A percentile compares a stretch with the other conserved stretches of the same genome.
These are phyloP conservation scores for Hondaea fermentalgiana DNA, from an alignment of 108 stramenopile genomes.

Conservation along the genomic window DNA sequence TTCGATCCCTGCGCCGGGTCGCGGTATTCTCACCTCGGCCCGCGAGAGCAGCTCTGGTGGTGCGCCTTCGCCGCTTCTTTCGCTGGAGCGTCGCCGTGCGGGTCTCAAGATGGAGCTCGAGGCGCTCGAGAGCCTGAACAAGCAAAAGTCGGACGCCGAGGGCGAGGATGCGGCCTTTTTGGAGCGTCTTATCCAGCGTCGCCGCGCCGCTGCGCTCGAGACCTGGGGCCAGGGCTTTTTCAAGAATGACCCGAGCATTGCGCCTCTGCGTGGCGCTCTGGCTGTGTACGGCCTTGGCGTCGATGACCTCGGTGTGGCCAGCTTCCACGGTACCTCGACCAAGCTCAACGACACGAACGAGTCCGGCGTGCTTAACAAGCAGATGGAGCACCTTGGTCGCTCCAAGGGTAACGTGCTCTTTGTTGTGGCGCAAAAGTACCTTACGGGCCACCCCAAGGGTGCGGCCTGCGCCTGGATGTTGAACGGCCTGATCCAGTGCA, in stretches of 20 bases:
- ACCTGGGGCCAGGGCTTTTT: not conserved
- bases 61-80: not conserved
- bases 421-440: slow-evolving; percentile 24
- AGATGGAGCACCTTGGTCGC: slow-evolving; percentile 23
- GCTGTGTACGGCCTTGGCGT: not conserved
- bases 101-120: not conserved
- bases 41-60: not conserved
- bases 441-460: slow-evolving; percentile 27
- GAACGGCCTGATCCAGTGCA: slow-evolving; percentile 22
- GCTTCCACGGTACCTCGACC: slow-evolving; percentile 24
- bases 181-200: not conserved
- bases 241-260: not conserved
- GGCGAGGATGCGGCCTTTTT: not conserved
- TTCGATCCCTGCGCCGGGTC: slow-evolving; percentile 20
- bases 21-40: slow-evolving; percentile 23
- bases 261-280: slow-evolving; percentile 18
- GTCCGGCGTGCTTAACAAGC: slow-evolving; percentile 8
- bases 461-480: slow-evolving; percentile 28
- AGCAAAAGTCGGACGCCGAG: not conserved
- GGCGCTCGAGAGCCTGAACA: not conserved
- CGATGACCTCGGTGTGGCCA: slow-evolving; percentile 16
- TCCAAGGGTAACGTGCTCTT: slow-evolving; percentile 4
- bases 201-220: not conserved
- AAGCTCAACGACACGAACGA: slow-evolving; percentile 28
- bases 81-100: not conserved